Conservation (phyloP, 352 stramenopile genomes). For the Phytophthora meadii region DNA sequence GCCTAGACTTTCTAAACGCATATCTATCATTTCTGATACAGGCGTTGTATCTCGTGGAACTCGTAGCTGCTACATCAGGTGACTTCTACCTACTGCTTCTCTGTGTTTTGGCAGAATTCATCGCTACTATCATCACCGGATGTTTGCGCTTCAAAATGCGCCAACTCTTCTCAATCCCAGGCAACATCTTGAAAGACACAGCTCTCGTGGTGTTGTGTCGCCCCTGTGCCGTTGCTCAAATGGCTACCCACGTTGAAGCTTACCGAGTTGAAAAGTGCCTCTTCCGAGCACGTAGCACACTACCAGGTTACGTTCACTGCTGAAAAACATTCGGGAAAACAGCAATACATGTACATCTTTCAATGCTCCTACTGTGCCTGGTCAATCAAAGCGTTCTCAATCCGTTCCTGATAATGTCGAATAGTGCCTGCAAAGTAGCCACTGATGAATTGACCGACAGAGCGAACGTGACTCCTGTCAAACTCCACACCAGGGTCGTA, state of each 20-base stretch:
- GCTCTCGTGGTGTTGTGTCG: conserved; percentile 44
- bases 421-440: no score
- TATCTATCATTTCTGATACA: no score
- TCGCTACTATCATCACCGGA: conserved; percentile 15
- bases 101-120: conserved; percentile 16
- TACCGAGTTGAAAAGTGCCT: conserved; percentile 45
- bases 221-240: conserved; percentile 58
- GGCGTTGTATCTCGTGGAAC: conserved; percentile 25
- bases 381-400: no score
- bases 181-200: conserved; percentile 41
- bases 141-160: conserved; percentile 54
- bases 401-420: no score
- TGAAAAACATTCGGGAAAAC: neutral
- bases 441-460: no score
- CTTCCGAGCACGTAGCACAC: conserved; percentile 42
- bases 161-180: conserved; percentile 55
- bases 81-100: conserved; percentile 9
- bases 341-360: neutral
- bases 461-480: no score
- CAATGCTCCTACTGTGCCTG: no score
- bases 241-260: conserved; percentile 56
- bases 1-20: no score
- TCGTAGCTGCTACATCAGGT: conserved; percentile 13
- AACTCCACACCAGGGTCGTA: no score
- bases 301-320: conserved; percentile 38